A percentile compares a stretch with the other conserved stretches of the same genome.
These are phyloP conservation scores for Colletotrichum salicis DNA, from an alignment of 2,329 filamentous ascomycete species.

Conservation along the genomic window DNA sequence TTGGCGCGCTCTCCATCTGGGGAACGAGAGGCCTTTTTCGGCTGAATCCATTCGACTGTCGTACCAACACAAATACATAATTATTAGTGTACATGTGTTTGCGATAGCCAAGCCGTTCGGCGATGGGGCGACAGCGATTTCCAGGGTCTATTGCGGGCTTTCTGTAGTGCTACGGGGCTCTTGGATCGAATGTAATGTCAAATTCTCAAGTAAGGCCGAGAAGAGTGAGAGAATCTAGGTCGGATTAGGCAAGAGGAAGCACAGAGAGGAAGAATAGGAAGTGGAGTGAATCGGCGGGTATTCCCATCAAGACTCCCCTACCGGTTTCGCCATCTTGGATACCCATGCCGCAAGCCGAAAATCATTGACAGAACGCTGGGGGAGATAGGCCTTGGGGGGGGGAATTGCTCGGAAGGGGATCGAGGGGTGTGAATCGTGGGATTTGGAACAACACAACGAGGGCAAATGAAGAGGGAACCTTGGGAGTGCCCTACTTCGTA, in stretches of 20 bases:
- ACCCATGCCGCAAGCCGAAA: not conserved
- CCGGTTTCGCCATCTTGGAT: constrained; percentile 15
- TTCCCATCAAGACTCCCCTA: constrained; percentile 15
- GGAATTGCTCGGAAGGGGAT: not conserved
- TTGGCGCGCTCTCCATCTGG: not conserved
- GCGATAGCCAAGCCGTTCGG: constrained; percentile 10
- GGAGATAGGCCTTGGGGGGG: not conserved
- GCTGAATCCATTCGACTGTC: too few species aligned
- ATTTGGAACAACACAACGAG: not conserved
- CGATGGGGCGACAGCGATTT: constrained; percentile 11
- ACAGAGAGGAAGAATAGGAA: not conserved
- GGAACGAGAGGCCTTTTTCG: not conserved
- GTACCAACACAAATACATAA: too few species aligned
- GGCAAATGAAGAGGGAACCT: not conserved
- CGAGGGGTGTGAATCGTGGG: not conserved
- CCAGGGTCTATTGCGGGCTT: constrained; percentile 3
- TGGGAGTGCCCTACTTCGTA: too few species aligned
- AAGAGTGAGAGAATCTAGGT: constrained; percentile 25
- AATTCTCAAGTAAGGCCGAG: constrained; percentile 3
- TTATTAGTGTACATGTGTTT: too few species aligned
- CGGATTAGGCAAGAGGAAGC: constrained; percentile 23
- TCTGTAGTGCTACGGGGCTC: not conserved
- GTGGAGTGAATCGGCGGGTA: constrained; percentile 16
- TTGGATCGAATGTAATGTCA: constrained; percentile 3
- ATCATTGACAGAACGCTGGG: not conserved